A percentile compares a stretch with the other conserved stretches of the same genome.
phyloP scores from a whole-genome alignment of 331 rosid species.

The Malus hybrid region DNA sequence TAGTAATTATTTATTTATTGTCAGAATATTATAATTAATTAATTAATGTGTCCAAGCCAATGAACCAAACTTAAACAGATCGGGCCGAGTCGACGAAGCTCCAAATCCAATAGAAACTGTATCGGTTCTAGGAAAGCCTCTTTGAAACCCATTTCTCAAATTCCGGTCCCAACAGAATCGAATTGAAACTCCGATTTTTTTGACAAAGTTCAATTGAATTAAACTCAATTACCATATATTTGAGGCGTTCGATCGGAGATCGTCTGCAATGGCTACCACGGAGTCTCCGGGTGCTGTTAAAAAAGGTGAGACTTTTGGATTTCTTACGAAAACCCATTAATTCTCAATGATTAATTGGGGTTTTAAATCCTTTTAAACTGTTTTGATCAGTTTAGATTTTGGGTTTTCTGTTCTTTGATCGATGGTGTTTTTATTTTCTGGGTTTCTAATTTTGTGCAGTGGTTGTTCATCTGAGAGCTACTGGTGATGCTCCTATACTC shows the following conservation, averaged over 20 bases:
- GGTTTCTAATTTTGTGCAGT: conserved; percentile 38
- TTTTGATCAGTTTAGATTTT: not conserved
- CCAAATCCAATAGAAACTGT: too few species aligned
- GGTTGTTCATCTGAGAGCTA: conserved; percentile 95
- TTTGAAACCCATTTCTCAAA: not conserved
- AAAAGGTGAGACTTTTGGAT: conserved; percentile 40
- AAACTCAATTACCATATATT: not conserved
- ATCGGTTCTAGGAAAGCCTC: not conserved
- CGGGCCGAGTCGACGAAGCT: too few species aligned
- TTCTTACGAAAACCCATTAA: not conserved
- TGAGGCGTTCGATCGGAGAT: not conserved
- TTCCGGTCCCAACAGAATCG: not conserved
- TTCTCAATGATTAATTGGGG: not conserved
- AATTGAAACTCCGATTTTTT: not conserved
- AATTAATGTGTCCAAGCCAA: too few species aligned
- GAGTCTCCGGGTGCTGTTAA: conserved; percentile 62
- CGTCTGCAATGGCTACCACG: conserved; percentile 34
- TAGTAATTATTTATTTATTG: too few species aligned
- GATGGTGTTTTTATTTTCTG: conserved; percentile 3
- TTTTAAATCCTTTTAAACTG: not conserved
- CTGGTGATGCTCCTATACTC: conserved; percentile 96
- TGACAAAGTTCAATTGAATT: not conserved
- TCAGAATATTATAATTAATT: too few species aligned
- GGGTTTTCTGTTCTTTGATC: conserved; percentile 1
- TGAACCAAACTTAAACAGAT: too few species aligned